Conservation (phyloP, 768 basidiomycete species). For the Coprinopsis cinerea region DNA sequence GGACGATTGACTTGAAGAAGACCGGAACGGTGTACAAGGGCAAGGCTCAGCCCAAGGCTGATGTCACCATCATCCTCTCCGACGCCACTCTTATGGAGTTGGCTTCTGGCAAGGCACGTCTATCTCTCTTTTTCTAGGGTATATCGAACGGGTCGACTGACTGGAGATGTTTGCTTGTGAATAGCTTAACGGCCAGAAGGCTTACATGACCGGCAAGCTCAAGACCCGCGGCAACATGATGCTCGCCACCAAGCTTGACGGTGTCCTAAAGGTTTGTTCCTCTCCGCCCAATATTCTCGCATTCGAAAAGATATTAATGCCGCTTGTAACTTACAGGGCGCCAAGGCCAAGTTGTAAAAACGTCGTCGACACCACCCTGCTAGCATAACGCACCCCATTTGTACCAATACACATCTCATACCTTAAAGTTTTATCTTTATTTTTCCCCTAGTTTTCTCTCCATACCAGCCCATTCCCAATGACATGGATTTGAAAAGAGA, state of each 20-base stretch:
- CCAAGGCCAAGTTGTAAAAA: constrained; percentile 8
- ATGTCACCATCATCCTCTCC: constrained; percentile 74
- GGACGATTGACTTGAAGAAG: constrained; percentile 95
- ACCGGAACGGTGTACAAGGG: constrained; percentile 74
- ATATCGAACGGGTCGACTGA: background rate
- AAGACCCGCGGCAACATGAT: constrained; percentile 92
- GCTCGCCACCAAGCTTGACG: constrained; percentile 88
- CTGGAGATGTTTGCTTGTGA: background rate
- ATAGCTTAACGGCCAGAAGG: constrained; percentile 86
- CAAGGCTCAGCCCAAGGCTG: constrained; percentile 62
- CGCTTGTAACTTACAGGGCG: background rate
- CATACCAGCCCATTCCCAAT: background rate
- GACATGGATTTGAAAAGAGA: no score
- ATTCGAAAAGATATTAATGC: no score
- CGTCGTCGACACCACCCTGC: background rate
- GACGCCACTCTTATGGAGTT: constrained; percentile 73
- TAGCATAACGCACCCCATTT: background rate
- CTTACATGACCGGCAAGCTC: constrained; percentile 92
- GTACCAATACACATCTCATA: background rate
- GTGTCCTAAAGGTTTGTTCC: constrained; percentile 63
- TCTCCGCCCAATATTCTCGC: background rate
- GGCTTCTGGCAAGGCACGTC: constrained; percentile 62
- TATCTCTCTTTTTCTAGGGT: background rate
- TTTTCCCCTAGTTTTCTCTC: background rate
- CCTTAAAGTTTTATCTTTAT: background rate